Base-by-base conservation (phyloP, 805 yeast genomes). In the Lachancea quebecensis region DNA sequence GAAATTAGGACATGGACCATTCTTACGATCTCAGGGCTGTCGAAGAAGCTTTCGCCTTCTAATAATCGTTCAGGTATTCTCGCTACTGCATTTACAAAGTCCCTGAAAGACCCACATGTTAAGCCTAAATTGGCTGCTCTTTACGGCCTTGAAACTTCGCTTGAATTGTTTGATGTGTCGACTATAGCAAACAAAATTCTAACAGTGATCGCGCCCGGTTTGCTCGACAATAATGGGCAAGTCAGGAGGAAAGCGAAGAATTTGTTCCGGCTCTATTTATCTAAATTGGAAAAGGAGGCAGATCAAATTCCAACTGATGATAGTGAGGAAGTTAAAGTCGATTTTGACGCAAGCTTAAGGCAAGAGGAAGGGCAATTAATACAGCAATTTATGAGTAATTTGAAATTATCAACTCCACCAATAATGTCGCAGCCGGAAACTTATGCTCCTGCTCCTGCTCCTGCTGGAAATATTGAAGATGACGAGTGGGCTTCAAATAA, bases 81-180 rank as follows among this genome's bases (percentile, higher is more conserved):
- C 39, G 80, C 88, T 2, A 88, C 96, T 1, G 98, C 97, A 0
- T 83, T 85, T 54, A 77, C 86, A 2, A 82, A 89, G 55, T 84
- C 95, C 0, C 70, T 91, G 38, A 81, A 81, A 55, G 99, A 91
- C 62, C 75, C 90, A 0, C 80, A 79, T 56, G 72, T 81, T 2
- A 88, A 85, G 7, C 79, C 95, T 11, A 75, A 93, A 51, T 62
- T 81, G 57, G 85, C 83, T 3, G 88, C 96, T 0, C 68, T 93
- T 25, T 68, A 79, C 49, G 95, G 96, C 0, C 76, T 91, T 50
- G 78, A 76, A 35, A 69, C 73, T 11, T 75, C 85, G 12, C 67
- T 82, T 18, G 82, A 80, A 6, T 77, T 73, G 36, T 89, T 90
- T 54, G 68, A 82, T 1, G 80, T 89, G 0, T 84, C 78, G 12